A percentile compares a stretch with the other conserved stretches of the same genome.
These are phyloP conservation scores for Peronospora belbahrii DNA, from an alignment of 352 stramenopile genomes.

Conservation along the genomic window DNA sequence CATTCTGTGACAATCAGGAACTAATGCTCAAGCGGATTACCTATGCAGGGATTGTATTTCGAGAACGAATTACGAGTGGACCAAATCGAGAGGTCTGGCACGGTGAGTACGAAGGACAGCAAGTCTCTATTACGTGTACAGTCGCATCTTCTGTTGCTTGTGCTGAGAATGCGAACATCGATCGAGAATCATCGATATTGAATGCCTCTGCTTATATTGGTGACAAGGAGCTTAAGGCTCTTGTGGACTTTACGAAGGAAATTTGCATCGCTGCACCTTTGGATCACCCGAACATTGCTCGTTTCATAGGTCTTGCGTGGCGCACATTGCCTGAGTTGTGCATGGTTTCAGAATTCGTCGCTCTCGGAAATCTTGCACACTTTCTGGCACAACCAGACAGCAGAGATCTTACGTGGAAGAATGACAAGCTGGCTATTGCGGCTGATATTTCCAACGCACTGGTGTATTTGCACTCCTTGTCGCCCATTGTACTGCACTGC, in stretches of 20 bases:
- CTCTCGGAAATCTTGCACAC: constrained; percentile 27
- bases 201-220: constrained; percentile 15
- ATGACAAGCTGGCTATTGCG: constrained; percentile 34
- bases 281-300: constrained; percentile 47
- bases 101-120: constrained; percentile 36
- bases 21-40: constrained; percentile 34
- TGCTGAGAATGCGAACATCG: constrained; percentile 3
- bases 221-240: constrained; percentile 25
- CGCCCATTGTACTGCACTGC: constrained; percentile 34
- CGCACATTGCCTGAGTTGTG: constrained; percentile 35
- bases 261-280: constrained; percentile 40
- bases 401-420: constrained; percentile 29
- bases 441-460: constrained; percentile 42
- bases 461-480: constrained; percentile 45
- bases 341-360: constrained; percentile 41
- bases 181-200: constrained; percentile 3
- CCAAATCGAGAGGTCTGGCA: constrained; percentile 51
- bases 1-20: constrained; percentile 32
- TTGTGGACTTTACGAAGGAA: constrained; percentile 36
- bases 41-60: constrained; percentile 25
- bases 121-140: constrained; percentile 49
- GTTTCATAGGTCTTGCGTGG: constrained; percentile 44
- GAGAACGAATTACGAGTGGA: constrained; percentile 22
- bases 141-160: constrained; percentile 10
- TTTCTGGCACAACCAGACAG: constrained; percentile 28